Percentiles rank a stretch among this genome's conserved stretches.
These are phyloP conservation scores for Meyerozyma elateridarum DNA, from an alignment of 1,139 yeast genomes.

Conservation along the genomic window DNA sequence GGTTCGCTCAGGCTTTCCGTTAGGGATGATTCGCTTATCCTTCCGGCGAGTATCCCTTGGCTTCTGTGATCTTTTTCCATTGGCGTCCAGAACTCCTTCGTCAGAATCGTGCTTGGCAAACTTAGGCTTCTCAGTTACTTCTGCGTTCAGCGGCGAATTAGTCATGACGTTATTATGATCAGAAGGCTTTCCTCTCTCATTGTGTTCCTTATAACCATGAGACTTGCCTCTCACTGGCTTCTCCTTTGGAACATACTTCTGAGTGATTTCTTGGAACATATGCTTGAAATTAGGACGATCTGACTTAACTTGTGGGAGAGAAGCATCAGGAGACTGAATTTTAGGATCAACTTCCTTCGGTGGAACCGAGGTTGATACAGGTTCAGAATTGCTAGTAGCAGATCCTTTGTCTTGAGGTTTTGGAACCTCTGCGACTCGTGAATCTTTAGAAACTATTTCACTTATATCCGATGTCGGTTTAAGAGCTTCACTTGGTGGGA, in stretches of 20 bases:
- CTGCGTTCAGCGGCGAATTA: not conserved
- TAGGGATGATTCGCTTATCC: not conserved
- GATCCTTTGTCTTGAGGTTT: too few relatives aligned
- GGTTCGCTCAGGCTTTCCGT: too few relatives aligned
- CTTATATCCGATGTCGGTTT: not conserved
- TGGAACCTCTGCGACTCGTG: not conserved
- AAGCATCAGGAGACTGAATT: not conserved
- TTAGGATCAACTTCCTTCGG: slow-evolving; percentile 1
- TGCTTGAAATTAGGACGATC: not conserved
- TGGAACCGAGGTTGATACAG: too few relatives aligned
- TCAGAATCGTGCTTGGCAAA: not conserved
- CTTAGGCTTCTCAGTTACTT: not conserved
- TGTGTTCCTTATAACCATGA: not conserved
- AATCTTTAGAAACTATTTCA: slow-evolving; percentile 2
- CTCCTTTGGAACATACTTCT: slow-evolving; percentile 3
- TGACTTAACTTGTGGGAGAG: not conserved
- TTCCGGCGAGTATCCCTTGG: slow-evolving; percentile 5
- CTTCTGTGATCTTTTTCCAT: slow-evolving; percentile 4
- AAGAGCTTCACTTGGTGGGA: not conserved
- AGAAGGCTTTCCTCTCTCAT: too few relatives aligned
- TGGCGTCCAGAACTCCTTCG: not conserved
- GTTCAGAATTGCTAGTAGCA: too few relatives aligned
- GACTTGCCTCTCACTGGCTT: slow-evolving; percentile 1
- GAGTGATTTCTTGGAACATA: not conserved
- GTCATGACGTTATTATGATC: too few relatives aligned